Evolutionary conservation across 768 basidiomycete species (phyloP).

Genomic region (Termitomyces sp.): DNA sequence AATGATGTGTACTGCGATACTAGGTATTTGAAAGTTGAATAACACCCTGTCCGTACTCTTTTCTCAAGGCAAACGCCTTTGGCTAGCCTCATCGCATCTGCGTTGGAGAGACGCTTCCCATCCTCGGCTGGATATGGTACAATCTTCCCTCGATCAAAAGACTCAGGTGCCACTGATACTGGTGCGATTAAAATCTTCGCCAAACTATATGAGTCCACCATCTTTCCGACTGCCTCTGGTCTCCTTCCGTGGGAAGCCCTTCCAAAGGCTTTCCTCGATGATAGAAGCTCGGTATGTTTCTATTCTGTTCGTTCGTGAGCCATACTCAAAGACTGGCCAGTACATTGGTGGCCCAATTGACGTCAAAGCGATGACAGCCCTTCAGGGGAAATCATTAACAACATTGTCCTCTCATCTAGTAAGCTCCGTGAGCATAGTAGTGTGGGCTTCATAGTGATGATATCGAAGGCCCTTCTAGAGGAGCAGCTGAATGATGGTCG

Average conservation of each 20-base stretch:
- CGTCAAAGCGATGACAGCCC: constrained; percentile 18
- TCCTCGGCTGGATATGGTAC: constrained; percentile 43
- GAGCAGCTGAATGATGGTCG: constrained; percentile 49
- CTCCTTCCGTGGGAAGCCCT: constrained; percentile 49
- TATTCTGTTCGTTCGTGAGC: neutral
- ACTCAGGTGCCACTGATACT: constrained; percentile 38
- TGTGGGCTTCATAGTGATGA: neutral
- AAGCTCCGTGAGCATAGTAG: constrained; percentile 8
- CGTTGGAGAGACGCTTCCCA: constrained; percentile 54
- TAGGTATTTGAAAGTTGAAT: constrained; percentile 20
- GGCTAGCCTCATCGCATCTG: constrained; percentile 43
- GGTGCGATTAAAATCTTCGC: constrained; percentile 47
- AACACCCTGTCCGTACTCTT: neutral
- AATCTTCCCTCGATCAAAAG: constrained; percentile 44
- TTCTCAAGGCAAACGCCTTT: neutral
- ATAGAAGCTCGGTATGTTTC: constrained; percentile 41
- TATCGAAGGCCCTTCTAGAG: constrained; percentile 28
- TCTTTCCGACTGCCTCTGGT: constrained; percentile 39
- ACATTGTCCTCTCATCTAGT: constrained; percentile 48
- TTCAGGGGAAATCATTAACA: constrained; percentile 26
- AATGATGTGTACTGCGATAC: constrained; percentile 63
- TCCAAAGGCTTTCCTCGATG: constrained; percentile 43
- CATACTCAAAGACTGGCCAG: constrained; percentile 16
- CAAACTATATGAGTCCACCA: constrained; percentile 41
- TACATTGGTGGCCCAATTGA: constrained; percentile 36